phyloP scores from a whole-genome alignment of 106 monocot species.

The Dendrobium chrysotoxum region DNA sequence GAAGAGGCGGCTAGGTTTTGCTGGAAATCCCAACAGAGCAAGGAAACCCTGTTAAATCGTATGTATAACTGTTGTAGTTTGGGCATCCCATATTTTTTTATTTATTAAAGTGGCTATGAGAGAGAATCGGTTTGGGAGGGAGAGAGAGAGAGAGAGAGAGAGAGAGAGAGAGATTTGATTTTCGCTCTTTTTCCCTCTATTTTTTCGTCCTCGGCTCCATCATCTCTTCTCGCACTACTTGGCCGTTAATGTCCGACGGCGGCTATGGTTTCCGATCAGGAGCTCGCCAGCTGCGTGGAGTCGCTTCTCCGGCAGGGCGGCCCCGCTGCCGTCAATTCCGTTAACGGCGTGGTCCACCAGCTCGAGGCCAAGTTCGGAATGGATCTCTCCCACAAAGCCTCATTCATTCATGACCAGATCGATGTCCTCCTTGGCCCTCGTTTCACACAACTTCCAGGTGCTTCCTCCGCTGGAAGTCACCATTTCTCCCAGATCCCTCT shows the following conservation, averaged over 20 bases:
- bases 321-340: slow-evolving; percentile 20
- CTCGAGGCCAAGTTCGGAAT: slow-evolving; percentile 69
- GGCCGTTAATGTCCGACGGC: not conserved
- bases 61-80: too few relatives aligned
- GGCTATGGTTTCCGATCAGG: slow-evolving; percentile 75
- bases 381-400: slow-evolving; percentile 84
- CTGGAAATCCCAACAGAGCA: too few relatives aligned
- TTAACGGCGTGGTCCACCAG: slow-evolving; percentile 58
- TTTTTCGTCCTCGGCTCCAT: not conserved
- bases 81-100: too few relatives aligned
- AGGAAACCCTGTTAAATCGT: too few relatives aligned
- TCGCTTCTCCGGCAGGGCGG: slow-evolving; percentile 59
- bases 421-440: slow-evolving; percentile 39
- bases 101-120: not conserved
- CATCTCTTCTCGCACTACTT: not conserved
- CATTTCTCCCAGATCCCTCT: slow-evolving; percentile 20
- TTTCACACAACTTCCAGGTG: slow-evolving; percentile 1
- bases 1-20: too few relatives aligned
- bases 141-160: not conserved
- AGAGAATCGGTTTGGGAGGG: not conserved
- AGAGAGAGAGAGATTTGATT: slow-evolving; percentile 6
- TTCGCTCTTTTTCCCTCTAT: not conserved
- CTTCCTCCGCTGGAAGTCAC: slow-evolving; percentile 5
- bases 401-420: slow-evolving; percentile 74
- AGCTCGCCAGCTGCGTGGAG: slow-evolving; percentile 75